These are phyloP conservation scores for Tubosaeta sp. DNA, from an alignment of 768 basidiomycete species.

Conservation along the genomic window DNA sequence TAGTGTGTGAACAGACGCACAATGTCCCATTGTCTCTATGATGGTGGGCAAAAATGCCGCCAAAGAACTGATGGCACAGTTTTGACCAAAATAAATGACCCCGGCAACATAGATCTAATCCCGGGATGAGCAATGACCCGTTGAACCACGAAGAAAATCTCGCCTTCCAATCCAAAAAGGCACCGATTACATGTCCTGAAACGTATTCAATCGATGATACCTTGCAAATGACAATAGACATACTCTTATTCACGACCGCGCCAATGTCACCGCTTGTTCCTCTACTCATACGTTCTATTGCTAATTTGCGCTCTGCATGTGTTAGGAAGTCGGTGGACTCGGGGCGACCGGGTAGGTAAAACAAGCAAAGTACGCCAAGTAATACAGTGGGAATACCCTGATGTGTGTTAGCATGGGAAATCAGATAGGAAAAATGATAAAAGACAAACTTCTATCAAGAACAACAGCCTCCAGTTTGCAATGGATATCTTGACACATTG, in stretches of 20 bases:
- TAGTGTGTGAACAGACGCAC: slow-evolving; percentile 25
- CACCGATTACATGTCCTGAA: slow-evolving; percentile 39
- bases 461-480: slow-evolving; percentile 39
- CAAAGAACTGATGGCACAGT: slow-evolving; percentile 45
- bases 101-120: slow-evolving; percentile 41
- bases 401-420: neutral
- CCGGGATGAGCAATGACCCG: slow-evolving; percentile 3
- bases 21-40: slow-evolving; percentile 46
- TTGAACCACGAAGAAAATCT: neutral
- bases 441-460: slow-evolving; percentile 23
- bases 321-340: slow-evolving; percentile 34
- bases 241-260: slow-evolving; percentile 39
- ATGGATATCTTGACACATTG: slow-evolving; percentile 37
- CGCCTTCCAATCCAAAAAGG: slow-evolving; percentile 45
- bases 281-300: slow-evolving; percentile 35
- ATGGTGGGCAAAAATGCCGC: slow-evolving; percentile 55
- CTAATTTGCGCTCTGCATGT: slow-evolving; percentile 30
- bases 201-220: neutral
- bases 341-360: slow-evolving; percentile 29
- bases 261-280: slow-evolving; percentile 42
- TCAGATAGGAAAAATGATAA: neutral
- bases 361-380: slow-evolving; percentile 25
- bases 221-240: neutral
- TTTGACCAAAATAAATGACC: slow-evolving; percentile 45
- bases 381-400: slow-evolving; percentile 55